phyloP scores from a whole-genome alignment of 140 eudicot genomes.

The Eryngium alpinum region DNA sequence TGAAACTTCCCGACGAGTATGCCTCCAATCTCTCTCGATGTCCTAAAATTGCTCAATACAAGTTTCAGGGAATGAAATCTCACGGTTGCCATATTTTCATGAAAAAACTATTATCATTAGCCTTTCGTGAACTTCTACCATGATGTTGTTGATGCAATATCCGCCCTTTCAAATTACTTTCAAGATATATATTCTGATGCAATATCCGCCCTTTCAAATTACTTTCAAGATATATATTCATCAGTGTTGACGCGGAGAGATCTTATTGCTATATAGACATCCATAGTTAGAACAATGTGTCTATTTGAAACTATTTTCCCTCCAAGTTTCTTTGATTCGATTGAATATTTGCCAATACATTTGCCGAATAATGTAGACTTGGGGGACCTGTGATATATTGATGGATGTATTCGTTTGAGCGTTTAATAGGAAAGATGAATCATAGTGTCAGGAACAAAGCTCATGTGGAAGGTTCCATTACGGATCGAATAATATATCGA shows the following conservation, averaged over 20 bases:
- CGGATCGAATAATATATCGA: too few species aligned
- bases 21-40: constrained; percentile 11
- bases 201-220: background rate
- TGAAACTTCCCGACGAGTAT: constrained; percentile 10
- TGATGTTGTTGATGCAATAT: background rate
- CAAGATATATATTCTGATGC: background rate
- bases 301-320: constrained; percentile 11
- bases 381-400: too few species aligned
- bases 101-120: constrained; percentile 2
- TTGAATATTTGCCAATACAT: too few species aligned
- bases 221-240: constrained; percentile 1
- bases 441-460: too few species aligned
- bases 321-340: too few species aligned
- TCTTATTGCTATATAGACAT: background rate
- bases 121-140: background rate
- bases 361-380: too few species aligned
- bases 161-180: background rate
- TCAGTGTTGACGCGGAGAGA: background rate
- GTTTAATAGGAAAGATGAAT: too few species aligned
- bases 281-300: background rate
- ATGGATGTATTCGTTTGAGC: too few species aligned
- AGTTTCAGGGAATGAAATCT: too few species aligned
- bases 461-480: too few species aligned
- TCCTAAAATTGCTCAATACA: background rate
- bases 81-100: constrained; percentile 17